These are phyloP conservation scores for Cutaneotrichosporon daszewskae DNA, from an alignment of 1,284 basidiomycete genomes.

Conservation along the genomic window DNA sequence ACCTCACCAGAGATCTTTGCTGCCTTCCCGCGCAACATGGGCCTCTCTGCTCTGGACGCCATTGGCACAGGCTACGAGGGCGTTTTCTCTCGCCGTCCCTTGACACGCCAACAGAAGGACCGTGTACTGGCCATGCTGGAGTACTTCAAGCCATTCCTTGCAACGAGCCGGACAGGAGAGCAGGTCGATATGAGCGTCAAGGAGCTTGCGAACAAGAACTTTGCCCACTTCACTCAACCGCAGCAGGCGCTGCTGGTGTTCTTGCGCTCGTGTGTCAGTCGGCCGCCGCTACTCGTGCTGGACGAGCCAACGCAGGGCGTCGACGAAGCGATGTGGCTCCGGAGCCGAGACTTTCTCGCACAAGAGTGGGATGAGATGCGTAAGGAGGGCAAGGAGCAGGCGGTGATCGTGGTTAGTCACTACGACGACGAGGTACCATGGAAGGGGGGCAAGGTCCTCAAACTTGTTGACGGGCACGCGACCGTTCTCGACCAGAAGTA, in stretches of 20 bases:
- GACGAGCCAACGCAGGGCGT: constrained; percentile 91
- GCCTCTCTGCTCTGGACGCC: constrained; percentile 68
- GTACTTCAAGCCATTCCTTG: constrained; percentile 49
- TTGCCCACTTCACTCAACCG: constrained; percentile 60
- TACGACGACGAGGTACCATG: constrained; percentile 72
- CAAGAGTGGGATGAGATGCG: constrained; percentile 48
- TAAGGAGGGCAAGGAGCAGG: constrained; percentile 54
- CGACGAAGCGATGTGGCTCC: constrained; percentile 67
- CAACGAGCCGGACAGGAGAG: constrained; percentile 2
- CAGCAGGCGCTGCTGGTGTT: constrained; percentile 75
- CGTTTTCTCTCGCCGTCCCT: constrained; percentile 58
- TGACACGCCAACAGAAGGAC: constrained; percentile 49
- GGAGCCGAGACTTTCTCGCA: constrained; percentile 59
- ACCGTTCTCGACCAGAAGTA: too few relatives aligned
- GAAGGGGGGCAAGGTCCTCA: constrained; percentile 20
- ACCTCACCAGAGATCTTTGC: constrained; percentile 85
- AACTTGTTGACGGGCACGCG: constrained; percentile 28
- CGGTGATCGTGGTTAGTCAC: constrained; percentile 76
- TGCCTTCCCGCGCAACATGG: constrained; percentile 73
- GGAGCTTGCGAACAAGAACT: constrained; percentile 49
- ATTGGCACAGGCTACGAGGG: constrained; percentile 81
- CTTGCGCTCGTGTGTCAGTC: constrained; percentile 70
- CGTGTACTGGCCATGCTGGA: constrained; percentile 54
- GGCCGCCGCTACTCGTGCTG: constrained; percentile 65
- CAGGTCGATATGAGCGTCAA: constrained; percentile 3